phyloP scores from a whole-genome alignment of 805 yeast species.

The Saccharomycopsis selenospora region DNA sequence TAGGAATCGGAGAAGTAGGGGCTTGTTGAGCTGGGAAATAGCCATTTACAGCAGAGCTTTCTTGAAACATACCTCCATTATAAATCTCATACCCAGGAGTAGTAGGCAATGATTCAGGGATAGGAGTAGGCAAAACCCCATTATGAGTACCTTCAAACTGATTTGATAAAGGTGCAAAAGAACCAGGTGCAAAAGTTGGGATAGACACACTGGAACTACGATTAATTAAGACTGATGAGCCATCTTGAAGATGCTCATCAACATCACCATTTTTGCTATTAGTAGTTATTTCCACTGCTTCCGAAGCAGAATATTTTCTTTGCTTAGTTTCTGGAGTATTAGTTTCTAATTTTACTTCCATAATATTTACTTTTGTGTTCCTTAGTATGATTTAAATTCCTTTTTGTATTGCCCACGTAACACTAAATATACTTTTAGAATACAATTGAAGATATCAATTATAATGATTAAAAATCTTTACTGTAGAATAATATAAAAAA shows the following conservation, averaged over 20 bases:
- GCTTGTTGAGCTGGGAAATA: conserved; percentile 17
- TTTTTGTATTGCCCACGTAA: no score
- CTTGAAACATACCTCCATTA: conserved; percentile 19
- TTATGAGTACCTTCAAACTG: background rate
- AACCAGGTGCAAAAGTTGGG: conserved; percentile 8
- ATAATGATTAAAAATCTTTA: no score
- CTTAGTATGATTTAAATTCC: no score
- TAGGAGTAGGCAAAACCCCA: conserved; percentile 29
- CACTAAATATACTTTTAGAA: no score
- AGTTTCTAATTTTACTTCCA: no score
- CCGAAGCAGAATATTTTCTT: no score
- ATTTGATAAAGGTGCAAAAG: conserved; percentile 5
- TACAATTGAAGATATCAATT: no score
- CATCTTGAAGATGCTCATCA: background rate
- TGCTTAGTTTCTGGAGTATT: no score
- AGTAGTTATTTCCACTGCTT: no score
- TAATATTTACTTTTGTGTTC: no score
- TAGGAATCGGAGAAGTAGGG: conserved; percentile 6
- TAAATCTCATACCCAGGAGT: conserved; percentile 34
- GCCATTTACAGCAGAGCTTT: conserved; percentile 2
- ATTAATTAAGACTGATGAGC: background rate
- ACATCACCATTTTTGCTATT: no score
- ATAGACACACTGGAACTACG: background rate
- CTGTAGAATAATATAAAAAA: no score
- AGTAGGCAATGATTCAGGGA: conserved; percentile 36